Evolutionary conservation across 768 basidiomycete species (phyloP), one percentile per base, ranked within the genome.

Genomic region (Pisolithus microcarpus): DNA sequence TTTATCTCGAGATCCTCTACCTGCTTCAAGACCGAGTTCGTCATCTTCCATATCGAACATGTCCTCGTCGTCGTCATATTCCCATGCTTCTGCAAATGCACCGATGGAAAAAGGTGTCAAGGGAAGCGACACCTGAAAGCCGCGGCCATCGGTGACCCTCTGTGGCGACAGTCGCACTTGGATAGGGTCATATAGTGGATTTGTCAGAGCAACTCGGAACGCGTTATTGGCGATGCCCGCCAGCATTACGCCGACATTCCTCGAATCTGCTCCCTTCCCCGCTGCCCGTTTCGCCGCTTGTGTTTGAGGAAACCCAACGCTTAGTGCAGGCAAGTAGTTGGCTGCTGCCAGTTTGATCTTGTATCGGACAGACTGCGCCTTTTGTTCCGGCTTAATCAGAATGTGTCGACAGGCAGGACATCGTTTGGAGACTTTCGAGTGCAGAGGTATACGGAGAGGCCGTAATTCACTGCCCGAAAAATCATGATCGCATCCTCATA

Each of bases 261-360:
- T 65, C 40, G 72, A 66, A 19, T 77, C 79, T 7, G 61, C 61
- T 7, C 65, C 65, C 47, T 81, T 77, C 19, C 71, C 57, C 2
- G 58, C 58, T 28, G 67, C 70, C 28, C 64, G 64, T 56, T 68
- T 67, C 43, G 69, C 68, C 43, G 61, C 57, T 57, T 74, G 74
- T 8, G 72, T 70, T 53, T 80, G 82, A 19, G 87, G 86, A 31
- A 90, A 73, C 36, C 77, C 68, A 34, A 91, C 79, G 6, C 82
- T 78, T 31, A 98, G 87, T 2, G 85, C 80, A 0, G 96, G 96
- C 15, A 99, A 75, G 68, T 98, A 98, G 65, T 88, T 95, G 26
- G 90, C 82, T 0, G 95, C 96, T 51, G 95, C 90, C 47, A 98
- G 83, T 68, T 98, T 98, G 70, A 99, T 97, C 71, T 97, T 97